Percentiles rank a stretch among this genome's conserved stretches.
Conservation (phyloP, 139 green algal species). For the Tetradesmus lagerheimii region DNA sequence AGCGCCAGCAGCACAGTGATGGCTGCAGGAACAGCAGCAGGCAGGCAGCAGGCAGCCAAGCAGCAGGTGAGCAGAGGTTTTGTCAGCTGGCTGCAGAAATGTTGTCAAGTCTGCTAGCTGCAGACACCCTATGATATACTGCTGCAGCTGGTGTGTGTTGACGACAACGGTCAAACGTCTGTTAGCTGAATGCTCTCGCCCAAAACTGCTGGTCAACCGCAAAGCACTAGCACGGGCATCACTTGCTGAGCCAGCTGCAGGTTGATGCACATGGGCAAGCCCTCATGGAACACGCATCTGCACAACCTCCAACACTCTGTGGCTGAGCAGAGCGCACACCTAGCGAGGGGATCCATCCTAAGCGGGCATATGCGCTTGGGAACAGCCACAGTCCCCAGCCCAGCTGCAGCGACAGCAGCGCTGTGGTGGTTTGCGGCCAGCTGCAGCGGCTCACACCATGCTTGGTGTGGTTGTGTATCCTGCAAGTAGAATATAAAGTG, state of each 20-base stretch:
- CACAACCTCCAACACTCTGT: too few species aligned
- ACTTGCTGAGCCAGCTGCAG: too few species aligned
- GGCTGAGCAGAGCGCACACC: constrained; percentile 17
- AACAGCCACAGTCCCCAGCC: constrained; percentile 61
- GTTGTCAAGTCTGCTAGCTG: not conserved
- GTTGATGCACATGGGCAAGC: not conserved
- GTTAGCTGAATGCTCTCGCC: too few species aligned
- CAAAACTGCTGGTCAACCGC: too few species aligned
- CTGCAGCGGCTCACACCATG: constrained; percentile 14
- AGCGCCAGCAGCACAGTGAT: constrained; percentile 32
- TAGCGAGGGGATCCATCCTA: constrained; percentile 44
- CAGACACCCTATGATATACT: not conserved
- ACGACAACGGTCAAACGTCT: too few species aligned
- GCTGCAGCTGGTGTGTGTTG: too few species aligned
- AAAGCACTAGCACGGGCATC: too few species aligned
- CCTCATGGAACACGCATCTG: not conserved
- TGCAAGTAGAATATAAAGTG: not conserved
- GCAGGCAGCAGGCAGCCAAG: not conserved
- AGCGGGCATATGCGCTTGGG: constrained; percentile 48
- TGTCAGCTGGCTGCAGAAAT: not conserved
- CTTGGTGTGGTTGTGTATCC: constrained; percentile 11
- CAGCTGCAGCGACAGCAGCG: constrained; percentile 50
- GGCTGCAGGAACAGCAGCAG: not conserved
- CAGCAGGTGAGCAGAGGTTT: not conserved
- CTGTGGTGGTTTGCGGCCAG: constrained; percentile 41